Evolutionary conservation across 345 rosid genomes (phyloP).

Genomic region (Ricinus communis): DNA sequence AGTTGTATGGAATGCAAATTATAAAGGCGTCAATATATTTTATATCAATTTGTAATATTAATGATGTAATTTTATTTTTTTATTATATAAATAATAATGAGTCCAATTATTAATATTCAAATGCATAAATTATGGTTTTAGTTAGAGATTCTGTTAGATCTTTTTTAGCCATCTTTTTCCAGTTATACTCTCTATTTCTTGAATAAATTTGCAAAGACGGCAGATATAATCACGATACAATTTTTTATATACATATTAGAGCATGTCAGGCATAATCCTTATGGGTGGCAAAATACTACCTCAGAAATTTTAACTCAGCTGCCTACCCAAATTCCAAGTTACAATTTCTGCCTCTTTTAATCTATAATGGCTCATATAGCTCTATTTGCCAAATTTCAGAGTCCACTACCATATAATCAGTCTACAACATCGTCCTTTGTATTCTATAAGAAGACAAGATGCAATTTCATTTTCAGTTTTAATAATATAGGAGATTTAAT

Average conservation of each 20-base stretch:
- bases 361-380: conserved; percentile 93
- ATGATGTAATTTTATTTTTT: too few species aligned
- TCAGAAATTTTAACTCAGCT: too few species aligned
- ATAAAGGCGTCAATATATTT: too few species aligned
- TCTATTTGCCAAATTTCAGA: conserved; percentile 91
- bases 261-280: too few species aligned
- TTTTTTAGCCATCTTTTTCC: conserved; percentile 69
- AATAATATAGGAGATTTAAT: background rate
- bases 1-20: too few species aligned
- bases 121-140: too few species aligned
- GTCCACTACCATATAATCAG: conserved; percentile 89
- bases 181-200: conserved; percentile 84
- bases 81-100: too few species aligned
- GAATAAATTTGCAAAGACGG: conserved; percentile 76
- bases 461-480: background rate
- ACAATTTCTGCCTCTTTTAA: conserved; percentile 98
- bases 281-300: too few species aligned
- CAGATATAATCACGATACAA: conserved; percentile 87
- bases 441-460: conserved; percentile 50
- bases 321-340: too few species aligned
- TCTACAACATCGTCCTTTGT: conserved; percentile 97
- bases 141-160: conserved; percentile 55
- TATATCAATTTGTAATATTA: too few species aligned
- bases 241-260: too few species aligned
- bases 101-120: too few species aligned